Conservation (phyloP, 495 filamentous ascomycete species). For the Lasiosphaeriaceae sp. region DNA sequence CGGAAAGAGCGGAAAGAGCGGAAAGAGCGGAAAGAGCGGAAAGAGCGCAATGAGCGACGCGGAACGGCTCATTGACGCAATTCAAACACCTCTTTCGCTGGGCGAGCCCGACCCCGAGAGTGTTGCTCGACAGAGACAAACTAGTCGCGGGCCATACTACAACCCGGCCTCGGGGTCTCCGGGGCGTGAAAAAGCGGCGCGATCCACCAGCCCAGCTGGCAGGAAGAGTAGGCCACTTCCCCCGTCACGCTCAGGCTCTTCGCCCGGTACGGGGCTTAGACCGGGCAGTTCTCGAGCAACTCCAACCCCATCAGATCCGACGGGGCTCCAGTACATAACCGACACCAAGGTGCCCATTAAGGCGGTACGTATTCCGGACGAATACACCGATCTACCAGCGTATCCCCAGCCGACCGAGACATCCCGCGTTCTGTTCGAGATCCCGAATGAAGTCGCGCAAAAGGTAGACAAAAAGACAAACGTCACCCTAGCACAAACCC, state of each 20-base stretch:
- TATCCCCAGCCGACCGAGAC: constrained; percentile 9
- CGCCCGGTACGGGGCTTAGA: constrained; percentile 5
- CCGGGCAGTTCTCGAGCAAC: neutral
- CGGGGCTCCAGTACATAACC: constrained; percentile 26
- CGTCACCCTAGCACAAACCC: neutral
- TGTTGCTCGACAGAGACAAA: constrained; percentile 9
- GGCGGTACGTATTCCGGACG: constrained; percentile 38
- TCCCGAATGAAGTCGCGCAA: constrained; percentile 12
- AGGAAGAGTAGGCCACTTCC: constrained; percentile 8
- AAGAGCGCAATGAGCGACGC: constrained; percentile 64
- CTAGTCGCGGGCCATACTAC: constrained; percentile 11
- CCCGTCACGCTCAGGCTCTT: constrained; percentile 12
- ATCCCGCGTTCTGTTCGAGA: constrained; percentile 35
- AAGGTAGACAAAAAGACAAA: neutral
- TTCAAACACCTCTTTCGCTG: constrained; percentile 56
- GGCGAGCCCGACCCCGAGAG: constrained; percentile 34
- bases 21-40: constrained; percentile 39
- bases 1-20: constrained; percentile 56
- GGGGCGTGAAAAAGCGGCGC: constrained; percentile 1
- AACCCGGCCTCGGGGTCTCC: neutral
- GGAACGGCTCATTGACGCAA: constrained; percentile 71
- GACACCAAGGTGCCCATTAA: constrained; percentile 36
- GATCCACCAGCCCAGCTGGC: constrained; percentile 17
- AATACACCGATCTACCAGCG: constrained; percentile 23
- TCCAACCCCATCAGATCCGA: neutral